Base-by-base conservation (phyloP, 116 monocot species). In the Papilionanthe hybrid region DNA sequence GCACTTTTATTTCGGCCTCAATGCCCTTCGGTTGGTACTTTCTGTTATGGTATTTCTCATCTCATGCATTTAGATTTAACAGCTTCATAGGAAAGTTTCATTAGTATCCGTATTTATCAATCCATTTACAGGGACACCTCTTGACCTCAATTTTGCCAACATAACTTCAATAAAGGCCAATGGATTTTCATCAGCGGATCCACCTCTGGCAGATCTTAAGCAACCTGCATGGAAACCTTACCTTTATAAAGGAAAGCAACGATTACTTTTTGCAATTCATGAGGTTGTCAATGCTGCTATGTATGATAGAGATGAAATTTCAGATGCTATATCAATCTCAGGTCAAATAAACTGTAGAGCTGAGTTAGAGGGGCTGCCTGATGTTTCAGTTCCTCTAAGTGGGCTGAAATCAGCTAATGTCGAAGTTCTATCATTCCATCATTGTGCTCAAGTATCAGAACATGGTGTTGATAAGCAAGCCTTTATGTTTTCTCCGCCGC, bases 191-290 rank as follows among this genome's bases (percentile, higher is more conserved):
- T 85, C 92, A 56, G 80, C 86, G 55, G 98, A 98, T 83, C 44
- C 85, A 29, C 93, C 90, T 43, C 88, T 82, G 81, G 22, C 86
- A 82, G 93, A 91, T 56, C 84, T 90, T 19, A 92, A 91, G 58
- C 98, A 93, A 81, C 98, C 98, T 82, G 95, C 93, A 29, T 98
- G 98, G 98, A 98, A 98, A 73, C 98, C 98, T 27, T 94, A 94
- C 80, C 83, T 98, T 11, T 93, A 89, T 75, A 98, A 91, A 84
- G 98, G 98, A 82, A 94, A 85, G 45, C 98, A 98, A 68, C 81
- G 94, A n/a, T 77, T 94, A 25, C 77, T 93, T 23, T 98, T 98
- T 28, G 87, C 91, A 57, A 81, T 91, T 81, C 88, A 93, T 72
- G 98, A 98, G 83, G 76, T 68, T 75, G 75, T 94, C 3, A 79